Evolutionary conservation across 305 asterid genomes (phyloP), one percentile per base, ranked within the genome.

Genomic region (Solanum aculeatissimum): DNA sequence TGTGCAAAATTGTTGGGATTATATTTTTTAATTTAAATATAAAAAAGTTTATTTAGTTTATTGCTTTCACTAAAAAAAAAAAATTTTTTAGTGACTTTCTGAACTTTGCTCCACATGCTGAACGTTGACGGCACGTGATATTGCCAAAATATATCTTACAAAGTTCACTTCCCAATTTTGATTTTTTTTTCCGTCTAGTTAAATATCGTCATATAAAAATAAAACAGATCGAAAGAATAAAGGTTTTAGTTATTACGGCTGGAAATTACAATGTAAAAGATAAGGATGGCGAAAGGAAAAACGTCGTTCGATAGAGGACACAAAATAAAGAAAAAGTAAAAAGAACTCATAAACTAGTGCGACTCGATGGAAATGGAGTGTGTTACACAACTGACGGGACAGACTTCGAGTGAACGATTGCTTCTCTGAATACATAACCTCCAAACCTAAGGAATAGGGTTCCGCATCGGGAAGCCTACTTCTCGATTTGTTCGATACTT

Each of bases 101-200:
- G 65, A 77, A 77, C 65, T 51, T 77, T 77, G 82, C 18, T 77
- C 65, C 82, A 77, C 65, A 29, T 19, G 65, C 6, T 77, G 47
- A 51, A 47, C 86, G 65, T 84, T 32, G 35, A 78, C 75, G 82
- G 72, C 85, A 83, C 86, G 86, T 45, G 68, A 71, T 51, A 29
- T 16, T 9, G 18, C 82, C 9, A 21, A 42, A 42, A 42, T 71
- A 13, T 71, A 6, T 42, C 9, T 6, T 27, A 49, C 16, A 27
- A 4, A 72, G 9, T 25, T 5, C 12, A 62, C 35, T 62, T 60
- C 15, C 43, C 8, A 58, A 21, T 10, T 58, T 58, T 58, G 3
- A 58, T 14, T n/a, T n/a, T 9, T 0, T 58, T 10, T 19, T 58
- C 9, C 3, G 3, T n/a, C 29, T 7, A 9, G 15, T 57, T 57